A percentile compares a stretch with the other conserved stretches of the same genome.
These are phyloP conservation scores for Acorus calamus DNA, from an alignment of 106 monocot species.

Conservation along the genomic window DNA sequence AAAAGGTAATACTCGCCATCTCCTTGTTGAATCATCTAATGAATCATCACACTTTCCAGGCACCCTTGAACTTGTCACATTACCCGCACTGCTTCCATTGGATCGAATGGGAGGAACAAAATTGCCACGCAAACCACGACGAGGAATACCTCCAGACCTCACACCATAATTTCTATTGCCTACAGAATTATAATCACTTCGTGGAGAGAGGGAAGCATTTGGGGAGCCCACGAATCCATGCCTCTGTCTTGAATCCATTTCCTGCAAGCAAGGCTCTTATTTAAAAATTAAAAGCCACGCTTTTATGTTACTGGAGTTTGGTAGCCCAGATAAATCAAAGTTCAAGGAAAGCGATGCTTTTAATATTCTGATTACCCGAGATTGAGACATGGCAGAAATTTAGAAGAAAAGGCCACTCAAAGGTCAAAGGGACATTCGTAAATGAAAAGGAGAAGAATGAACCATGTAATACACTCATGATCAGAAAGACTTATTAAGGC, in stretches of 20 bases:
- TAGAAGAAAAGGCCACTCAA: too few species aligned
- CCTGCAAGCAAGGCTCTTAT: constrained; percentile 26
- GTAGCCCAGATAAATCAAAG: background rate
- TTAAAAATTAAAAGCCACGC: too few species aligned
- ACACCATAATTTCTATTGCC: constrained; percentile 51
- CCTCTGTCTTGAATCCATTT: constrained; percentile 67
- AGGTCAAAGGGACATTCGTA: too few species aligned
- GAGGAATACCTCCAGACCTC: constrained; percentile 53
- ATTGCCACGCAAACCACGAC: constrained; percentile 87
- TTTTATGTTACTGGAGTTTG: too few species aligned
- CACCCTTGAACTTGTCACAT: constrained; percentile 36
- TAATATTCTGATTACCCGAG: too few species aligned
- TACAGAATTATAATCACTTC: constrained; percentile 35
- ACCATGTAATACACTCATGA: too few species aligned
- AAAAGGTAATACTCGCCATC: constrained; percentile 51
- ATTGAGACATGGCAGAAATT: too few species aligned
- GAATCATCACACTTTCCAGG: constrained; percentile 73
- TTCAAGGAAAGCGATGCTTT: too few species aligned
- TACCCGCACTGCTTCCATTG: constrained; percentile 43
- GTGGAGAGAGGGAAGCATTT: constrained; percentile 36
- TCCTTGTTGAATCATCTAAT: constrained; percentile 85
- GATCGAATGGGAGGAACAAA: constrained; percentile 95
- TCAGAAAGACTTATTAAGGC: too few species aligned
- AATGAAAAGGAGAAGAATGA: too few species aligned
- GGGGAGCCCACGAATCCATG: constrained; percentile 30